Percentiles rank a stretch among this genome's conserved stretches.
phyloP scores from a whole-genome alignment of 306 rosid genomes.

The Prinsepia uniflora region DNA sequence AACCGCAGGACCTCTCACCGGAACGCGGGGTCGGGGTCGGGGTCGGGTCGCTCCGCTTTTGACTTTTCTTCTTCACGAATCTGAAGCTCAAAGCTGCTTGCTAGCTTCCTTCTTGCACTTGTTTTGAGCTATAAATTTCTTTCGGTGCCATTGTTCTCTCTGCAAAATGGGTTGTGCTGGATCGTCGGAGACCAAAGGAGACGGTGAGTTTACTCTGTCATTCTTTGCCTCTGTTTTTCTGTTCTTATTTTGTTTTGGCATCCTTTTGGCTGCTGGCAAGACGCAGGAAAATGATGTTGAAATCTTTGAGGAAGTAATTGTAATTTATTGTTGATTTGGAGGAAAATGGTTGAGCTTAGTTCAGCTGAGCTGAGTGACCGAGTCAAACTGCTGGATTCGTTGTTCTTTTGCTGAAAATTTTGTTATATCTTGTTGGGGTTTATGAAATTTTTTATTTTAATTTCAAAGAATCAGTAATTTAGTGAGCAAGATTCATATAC shows the following conservation, averaged over 20 bases:
- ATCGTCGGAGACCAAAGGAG: constrained; percentile 75
- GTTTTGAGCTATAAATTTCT: background rate
- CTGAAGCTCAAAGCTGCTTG: constrained; percentile 10
- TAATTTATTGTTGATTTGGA: background rate
- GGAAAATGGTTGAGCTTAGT: background rate
- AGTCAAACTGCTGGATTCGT: constrained; percentile 2
- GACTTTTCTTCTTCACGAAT: constrained; percentile 37
- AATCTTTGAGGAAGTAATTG: background rate
- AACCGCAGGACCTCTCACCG: constrained; percentile 19
- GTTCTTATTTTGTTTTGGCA: constrained; percentile 9
- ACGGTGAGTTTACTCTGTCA: constrained; percentile 50
- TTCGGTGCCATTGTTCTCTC: constrained; percentile 1
- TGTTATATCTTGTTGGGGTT: background rate
- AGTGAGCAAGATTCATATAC: background rate
- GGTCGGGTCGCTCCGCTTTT: constrained; percentile 15
- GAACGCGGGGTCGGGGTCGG: constrained; percentile 19
- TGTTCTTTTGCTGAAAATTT: background rate
- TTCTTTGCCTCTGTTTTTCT: constrained; percentile 2
- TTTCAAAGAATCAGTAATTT: background rate
- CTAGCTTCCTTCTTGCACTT: constrained; percentile 4
- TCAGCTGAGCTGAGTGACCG: background rate
- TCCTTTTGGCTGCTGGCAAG: constrained; percentile 31
- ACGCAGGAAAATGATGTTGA: background rate
- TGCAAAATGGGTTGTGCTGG: constrained; percentile 81
- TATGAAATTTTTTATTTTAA: background rate